Percentiles rank a stretch among this genome's conserved stretches.
phyloP scores from a whole-genome alignment of 345 rosid genomes.

The Durio zibethinus region DNA sequence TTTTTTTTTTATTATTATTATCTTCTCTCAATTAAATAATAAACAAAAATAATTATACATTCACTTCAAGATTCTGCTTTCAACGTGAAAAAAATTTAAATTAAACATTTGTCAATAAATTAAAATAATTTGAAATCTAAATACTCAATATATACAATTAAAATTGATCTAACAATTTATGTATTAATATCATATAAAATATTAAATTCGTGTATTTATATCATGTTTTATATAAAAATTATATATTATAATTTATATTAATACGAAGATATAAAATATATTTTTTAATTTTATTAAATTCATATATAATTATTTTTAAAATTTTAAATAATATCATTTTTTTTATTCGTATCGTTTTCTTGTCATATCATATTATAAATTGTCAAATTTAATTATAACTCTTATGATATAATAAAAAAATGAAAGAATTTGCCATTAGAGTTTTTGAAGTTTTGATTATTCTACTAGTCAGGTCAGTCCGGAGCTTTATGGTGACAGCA shows the following conservation, averaged over 20 bases:
- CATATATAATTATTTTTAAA: no score
- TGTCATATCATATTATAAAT: no score
- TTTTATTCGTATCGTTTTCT: no score
- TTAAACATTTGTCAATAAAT: not conserved
- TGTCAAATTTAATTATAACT: no score
- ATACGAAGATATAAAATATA: no score
- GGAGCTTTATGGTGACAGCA: slow-evolving; percentile 97
- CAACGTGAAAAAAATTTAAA: not conserved
- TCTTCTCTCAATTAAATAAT: no score
- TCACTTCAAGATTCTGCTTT: not conserved
- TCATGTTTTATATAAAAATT: not conserved
- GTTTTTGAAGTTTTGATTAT: slow-evolving; percentile 53
- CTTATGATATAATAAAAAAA: not conserved
- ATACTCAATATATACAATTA: not conserved
- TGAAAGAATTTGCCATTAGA: not conserved
- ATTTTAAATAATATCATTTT: no score
- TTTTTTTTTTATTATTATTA: not conserved
- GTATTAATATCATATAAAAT: no score
- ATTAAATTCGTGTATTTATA: no score
- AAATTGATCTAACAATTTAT: not conserved
- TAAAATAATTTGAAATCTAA: not conserved
- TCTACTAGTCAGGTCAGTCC: slow-evolving; percentile 99
- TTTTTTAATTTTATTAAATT: no score
- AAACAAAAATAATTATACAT: no score
- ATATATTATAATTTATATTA: no score